These are phyloP conservation scores for Blastobotrys arbuscula DNA, from an alignment of 1,139 yeast genomes.

Conservation along the genomic window DNA sequence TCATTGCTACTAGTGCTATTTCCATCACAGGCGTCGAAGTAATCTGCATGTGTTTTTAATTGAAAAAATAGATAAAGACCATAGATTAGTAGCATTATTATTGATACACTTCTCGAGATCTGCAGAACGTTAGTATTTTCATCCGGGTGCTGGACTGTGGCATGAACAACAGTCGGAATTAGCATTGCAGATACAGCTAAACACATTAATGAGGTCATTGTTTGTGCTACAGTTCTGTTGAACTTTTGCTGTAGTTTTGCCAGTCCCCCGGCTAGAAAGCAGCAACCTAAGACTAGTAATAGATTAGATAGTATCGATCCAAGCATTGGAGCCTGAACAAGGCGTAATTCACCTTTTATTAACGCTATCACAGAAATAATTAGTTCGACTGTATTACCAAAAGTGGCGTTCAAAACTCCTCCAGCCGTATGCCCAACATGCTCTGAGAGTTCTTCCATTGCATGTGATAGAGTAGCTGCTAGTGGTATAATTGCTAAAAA, in stretches of 20 bases:
- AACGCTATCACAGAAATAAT: conserved; percentile 88
- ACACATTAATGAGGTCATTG: conserved; percentile 91
- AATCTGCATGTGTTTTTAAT: conserved; percentile 70
- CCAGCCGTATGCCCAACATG: conserved; percentile 67
- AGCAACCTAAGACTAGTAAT: conserved; percentile 87
- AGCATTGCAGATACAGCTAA: conserved; percentile 81
- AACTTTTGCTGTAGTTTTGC: conserved; percentile 80
- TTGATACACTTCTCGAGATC: conserved; percentile 82
- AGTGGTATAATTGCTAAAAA: conserved; percentile 88
- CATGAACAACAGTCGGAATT: conserved; percentile 94
- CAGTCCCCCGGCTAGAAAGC: conserved; percentile 89
- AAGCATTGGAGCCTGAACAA: conserved; percentile 91
- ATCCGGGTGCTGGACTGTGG: conserved; percentile 38
- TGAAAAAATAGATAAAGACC: conserved; percentile 78
- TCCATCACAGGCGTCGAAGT: conserved; percentile 46
- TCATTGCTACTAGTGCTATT: not conserved
- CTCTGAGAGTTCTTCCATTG: conserved; percentile 87
- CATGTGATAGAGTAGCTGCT: conserved; percentile 81
- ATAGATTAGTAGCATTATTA: conserved; percentile 73
- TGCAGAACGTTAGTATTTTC: conserved; percentile 50
- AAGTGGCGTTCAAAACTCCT: conserved; percentile 89
- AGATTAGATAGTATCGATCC: conserved; percentile 88
- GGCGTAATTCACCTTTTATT: conserved; percentile 76
- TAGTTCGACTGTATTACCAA: conserved; percentile 90
- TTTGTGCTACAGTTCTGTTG: conserved; percentile 95